These are phyloP conservation scores for Epichloe sylvatica DNA, from an alignment of 2,329 filamentous ascomycete genomes.

Conservation along the genomic window DNA sequence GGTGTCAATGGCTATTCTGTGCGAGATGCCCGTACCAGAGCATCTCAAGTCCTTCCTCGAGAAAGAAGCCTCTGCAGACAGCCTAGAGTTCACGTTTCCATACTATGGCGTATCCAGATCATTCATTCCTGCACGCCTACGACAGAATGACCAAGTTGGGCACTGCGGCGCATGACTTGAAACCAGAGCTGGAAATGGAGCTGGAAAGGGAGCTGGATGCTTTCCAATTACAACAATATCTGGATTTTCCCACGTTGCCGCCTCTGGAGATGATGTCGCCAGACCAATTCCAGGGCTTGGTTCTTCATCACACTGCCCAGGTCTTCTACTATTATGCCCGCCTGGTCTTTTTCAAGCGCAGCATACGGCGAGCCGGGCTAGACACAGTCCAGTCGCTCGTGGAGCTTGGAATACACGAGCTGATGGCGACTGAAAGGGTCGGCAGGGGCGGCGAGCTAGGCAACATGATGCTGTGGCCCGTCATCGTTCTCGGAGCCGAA, in stretches of 20 bases:
- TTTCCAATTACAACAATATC: constrained; percentile 18
- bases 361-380: constrained; percentile 13
- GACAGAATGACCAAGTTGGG: constrained; percentile 12
- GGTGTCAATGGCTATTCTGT: constrained; percentile 13
- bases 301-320: constrained; percentile 11
- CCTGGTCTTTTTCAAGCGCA: constrained; percentile 22
- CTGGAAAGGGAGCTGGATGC: constrained; percentile 13
- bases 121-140: constrained; percentile 8
- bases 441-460: constrained; percentile 17
- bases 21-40: constrained; percentile 8
- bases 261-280: neutral
- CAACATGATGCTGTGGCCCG: constrained; percentile 23
- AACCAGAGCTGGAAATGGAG: neutral
- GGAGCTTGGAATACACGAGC: constrained; percentile 16
- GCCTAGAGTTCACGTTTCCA: constrained; percentile 11
- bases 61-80: constrained; percentile 1
- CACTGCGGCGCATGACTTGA: constrained; percentile 3
- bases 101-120: constrained; percentile 11
- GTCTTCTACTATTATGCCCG: constrained; percentile 24
- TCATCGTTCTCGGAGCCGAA: constrained; percentile 21
- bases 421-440: constrained; percentile 18
- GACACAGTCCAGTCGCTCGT: constrained; percentile 18
- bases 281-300: constrained; percentile 14
- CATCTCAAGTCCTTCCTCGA: constrained; percentile 10
- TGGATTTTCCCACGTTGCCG: constrained; percentile 11